Evolutionary conservation across 345 rosid species (phyloP), one percentile per base, ranked within the genome.

Genomic region (Murraya koenigii): DNA sequence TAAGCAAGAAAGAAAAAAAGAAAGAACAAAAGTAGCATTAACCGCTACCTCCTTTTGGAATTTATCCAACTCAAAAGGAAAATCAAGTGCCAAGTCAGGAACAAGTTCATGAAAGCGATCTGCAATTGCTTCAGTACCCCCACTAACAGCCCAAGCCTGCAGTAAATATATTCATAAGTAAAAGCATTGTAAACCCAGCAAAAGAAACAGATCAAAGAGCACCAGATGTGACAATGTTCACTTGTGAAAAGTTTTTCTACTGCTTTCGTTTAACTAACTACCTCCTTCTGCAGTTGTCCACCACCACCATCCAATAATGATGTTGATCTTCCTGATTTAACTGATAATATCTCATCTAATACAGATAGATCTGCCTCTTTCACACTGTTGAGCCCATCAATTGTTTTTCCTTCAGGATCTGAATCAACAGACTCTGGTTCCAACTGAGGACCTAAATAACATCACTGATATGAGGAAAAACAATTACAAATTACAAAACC

Each of bases 61-160:
- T 78, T 81, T 82, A 86, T 95, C 98, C 87, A 95, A 84, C 72
- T 93, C 92, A 80, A 93, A 95, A 74, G 99, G 96, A 84, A 92
- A 95, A 81, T 90, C 89, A 75, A 93, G 89, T 25, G 98, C 99
- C 90, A 87, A 84, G 81, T 95, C 97, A 74, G 99, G 97, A 83
- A 95, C 93, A 72, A 95, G 94, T 78, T 95, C 91, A 77, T 85
- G 15, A 82, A 95, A 93, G 79, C 74, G 87, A 77, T 91, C 89
- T 7, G 92, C 92, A 84, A 95, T 95, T 86, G 85, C 86, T 84
- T 89, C 91, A 84, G 81, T 80, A 79, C 86, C 85, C 84, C 88
- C 96, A 82, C 77, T 80, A 72, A 88, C 85, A 83, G 95, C 96
- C 94, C 91, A 91, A 54, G 86, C 91, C 98, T 93, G 89, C 83